Evolutionary conservation across 495 filamentous ascomycete genomes (phyloP).

Genomic region (Podospora fimiseda): DNA sequence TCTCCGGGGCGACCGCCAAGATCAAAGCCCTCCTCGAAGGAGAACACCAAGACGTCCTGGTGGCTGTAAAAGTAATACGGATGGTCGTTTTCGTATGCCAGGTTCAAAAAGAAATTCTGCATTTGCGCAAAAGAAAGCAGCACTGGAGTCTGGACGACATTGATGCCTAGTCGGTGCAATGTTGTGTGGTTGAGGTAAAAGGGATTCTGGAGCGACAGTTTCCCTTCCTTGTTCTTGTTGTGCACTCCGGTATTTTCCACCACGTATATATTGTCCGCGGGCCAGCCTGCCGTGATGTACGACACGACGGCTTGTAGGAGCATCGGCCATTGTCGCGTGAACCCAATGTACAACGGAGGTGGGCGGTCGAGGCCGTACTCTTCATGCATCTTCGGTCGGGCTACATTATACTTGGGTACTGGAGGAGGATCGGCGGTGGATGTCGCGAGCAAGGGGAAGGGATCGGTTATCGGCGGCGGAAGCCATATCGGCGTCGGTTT

Average conservation of each 20-base stretch:
- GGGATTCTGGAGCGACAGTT: conserved; percentile 52
- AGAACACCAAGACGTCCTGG: conserved; percentile 51
- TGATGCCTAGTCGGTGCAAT: conserved; percentile 49
- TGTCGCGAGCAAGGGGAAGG: conserved; percentile 32
- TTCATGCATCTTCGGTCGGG: conserved; percentile 26
- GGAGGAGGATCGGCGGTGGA: conserved; percentile 30
- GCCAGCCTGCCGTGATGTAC: conserved; percentile 59
- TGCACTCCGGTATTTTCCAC: conserved; percentile 60
- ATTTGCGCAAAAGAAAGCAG: conserved; percentile 57
- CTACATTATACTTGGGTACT: conserved; percentile 38
- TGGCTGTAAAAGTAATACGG: conserved; percentile 56
- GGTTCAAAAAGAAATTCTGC: conserved; percentile 55
- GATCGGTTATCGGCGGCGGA: conserved; percentile 31
- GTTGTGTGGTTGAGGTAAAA: conserved; percentile 55
- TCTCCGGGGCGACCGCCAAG: conserved; percentile 25
- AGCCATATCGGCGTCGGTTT: conserved; percentile 30
- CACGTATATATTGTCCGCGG: conserved; percentile 52
- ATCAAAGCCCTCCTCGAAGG: conserved; percentile 42
- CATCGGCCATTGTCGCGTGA: conserved; percentile 54
- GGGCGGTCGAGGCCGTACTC: conserved; percentile 29
- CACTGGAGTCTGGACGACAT: conserved; percentile 51
- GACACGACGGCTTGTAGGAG: conserved; percentile 53
- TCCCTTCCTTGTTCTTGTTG: conserved; percentile 45
- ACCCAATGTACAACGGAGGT: conserved; percentile 55
- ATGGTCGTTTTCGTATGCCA: conserved; percentile 51